These are phyloP conservation scores for Arxiozyma bovina DNA, from an alignment of 1,139 yeast genomes.

Conservation along the genomic window DNA sequence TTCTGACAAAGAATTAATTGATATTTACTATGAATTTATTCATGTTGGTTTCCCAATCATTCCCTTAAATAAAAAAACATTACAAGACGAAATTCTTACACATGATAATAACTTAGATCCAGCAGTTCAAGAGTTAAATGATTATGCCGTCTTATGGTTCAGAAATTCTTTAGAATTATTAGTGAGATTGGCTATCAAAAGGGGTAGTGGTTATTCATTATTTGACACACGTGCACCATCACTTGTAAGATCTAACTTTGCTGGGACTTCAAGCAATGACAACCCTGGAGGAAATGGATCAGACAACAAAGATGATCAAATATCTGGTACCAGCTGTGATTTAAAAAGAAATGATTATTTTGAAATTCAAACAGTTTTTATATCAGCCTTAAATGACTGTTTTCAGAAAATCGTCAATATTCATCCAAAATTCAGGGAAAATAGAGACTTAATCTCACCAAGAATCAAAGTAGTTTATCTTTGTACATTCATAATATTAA, in stretches of 20 bases:
- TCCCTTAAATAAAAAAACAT: conserved; percentile 39
- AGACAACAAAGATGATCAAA: background rate
- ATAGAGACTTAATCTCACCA: conserved; percentile 30
- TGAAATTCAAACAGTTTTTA: conserved; percentile 22
- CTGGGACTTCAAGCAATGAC: background rate
- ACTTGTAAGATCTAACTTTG: background rate
- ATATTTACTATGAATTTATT: conserved; percentile 43
- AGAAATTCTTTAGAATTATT: conserved; percentile 43
- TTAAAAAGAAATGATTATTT: conserved; percentile 9
- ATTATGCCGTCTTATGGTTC: conserved; percentile 42
- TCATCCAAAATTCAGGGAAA: conserved; percentile 37
- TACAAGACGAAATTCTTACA: conserved; percentile 30
- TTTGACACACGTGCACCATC: conserved; percentile 13
- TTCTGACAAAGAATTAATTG: conserved; percentile 28
- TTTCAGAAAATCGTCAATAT: conserved; percentile 38
- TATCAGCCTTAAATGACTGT: conserved; percentile 30
- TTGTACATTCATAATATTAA: conserved; percentile 42
- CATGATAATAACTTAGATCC: conserved; percentile 31
- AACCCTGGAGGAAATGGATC: conserved; percentile 1
- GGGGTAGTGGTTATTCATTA: conserved; percentile 9
- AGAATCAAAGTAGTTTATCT: conserved; percentile 36
- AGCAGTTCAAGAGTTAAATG: conserved; percentile 35
- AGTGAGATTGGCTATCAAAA: conserved; percentile 34
- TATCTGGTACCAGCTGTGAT: background rate
- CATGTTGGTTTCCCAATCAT: conserved; percentile 52